A percentile compares a stretch with the other conserved stretches of the same genome.
Conservation (phyloP, 208 protist genomes). For the Sergeia podlipaevii region DNA sequence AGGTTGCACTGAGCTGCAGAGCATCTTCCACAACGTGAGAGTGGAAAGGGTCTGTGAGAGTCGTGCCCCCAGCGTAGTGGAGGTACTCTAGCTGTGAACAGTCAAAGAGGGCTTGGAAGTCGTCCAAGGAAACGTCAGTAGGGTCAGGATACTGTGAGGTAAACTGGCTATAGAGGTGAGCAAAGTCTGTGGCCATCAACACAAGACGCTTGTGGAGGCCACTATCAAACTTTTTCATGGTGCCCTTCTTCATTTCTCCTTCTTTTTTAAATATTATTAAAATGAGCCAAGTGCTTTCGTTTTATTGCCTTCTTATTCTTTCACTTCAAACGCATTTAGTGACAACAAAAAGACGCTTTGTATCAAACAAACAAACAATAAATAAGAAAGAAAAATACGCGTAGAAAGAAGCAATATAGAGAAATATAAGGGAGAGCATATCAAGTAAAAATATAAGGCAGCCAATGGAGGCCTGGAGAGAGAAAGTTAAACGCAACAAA, state of each 20-base stretch:
- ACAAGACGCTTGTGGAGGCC: conserved; percentile 16
- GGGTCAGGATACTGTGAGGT: conserved; percentile 16
- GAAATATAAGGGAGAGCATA: not conserved
- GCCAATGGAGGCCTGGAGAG: no score
- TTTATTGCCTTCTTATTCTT: no score
- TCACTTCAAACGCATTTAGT: no score
- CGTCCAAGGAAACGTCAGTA: conserved; percentile 23
- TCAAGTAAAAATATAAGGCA: not conserved
- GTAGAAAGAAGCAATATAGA: not conserved
- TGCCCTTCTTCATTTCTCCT: not conserved
- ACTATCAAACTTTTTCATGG: not conserved
- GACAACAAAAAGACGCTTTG: no score
- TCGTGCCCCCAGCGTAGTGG: conserved; percentile 59
- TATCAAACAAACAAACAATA: no score
- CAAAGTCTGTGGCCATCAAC: conserved; percentile 58
- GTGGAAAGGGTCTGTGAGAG: conserved; percentile 37
- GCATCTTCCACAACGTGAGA: conserved; percentile 36
- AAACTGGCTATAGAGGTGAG: conserved; percentile 35
- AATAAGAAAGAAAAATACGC: not conserved
- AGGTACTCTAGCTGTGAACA: conserved; percentile 52
- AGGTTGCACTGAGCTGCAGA: conserved; percentile 56
- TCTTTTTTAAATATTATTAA: no score
- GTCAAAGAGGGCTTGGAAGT: conserved; percentile 51
- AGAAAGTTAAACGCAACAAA: no score
- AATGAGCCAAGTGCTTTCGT: no score